Conservation (phyloP, 2,329 filamentous ascomycete species). For the Paracoccidioides lutzii region DNA sequence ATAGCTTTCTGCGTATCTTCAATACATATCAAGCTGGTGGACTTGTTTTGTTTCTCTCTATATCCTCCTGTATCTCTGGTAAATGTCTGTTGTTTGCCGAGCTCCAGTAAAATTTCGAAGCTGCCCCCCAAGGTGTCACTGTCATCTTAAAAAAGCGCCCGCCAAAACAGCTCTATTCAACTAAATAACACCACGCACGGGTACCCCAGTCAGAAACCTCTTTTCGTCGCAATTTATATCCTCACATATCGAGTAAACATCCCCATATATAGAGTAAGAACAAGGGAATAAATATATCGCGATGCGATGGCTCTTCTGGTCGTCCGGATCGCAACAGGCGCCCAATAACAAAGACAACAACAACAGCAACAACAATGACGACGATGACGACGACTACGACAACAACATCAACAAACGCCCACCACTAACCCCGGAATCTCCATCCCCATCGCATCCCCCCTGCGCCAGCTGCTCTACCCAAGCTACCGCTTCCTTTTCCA, state of each 20-base stretch:
- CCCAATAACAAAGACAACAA: slow-evolving; percentile 6
- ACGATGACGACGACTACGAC: slow-evolving; percentile 3
- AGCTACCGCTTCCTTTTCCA: slow-evolving; percentile 8
- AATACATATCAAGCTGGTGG: no score
- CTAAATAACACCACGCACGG: no score
- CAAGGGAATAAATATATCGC: slow-evolving; percentile 18
- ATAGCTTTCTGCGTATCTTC: no score
- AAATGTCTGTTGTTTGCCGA: neutral
- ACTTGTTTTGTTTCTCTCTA: no score
- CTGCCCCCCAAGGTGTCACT: neutral
- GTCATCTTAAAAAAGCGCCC: neutral
- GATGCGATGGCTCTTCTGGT: slow-evolving; percentile 41
- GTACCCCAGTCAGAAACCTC: neutral
- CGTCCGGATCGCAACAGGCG: slow-evolving; percentile 21
- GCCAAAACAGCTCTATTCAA: neutral
- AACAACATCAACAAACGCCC: neutral
- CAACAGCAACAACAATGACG: slow-evolving; percentile 7
- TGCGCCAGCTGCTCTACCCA: slow-evolving; percentile 5
- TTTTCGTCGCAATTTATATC: neutral
- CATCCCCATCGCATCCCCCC: slow-evolving; percentile 2
- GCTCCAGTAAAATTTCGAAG: neutral
- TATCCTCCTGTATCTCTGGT: no score
- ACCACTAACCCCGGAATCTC: neutral
- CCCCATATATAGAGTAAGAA: slow-evolving; percentile 1
- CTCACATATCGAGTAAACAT: neutral